Conservation (phyloP, 2,329 filamentous ascomycete species). For the Mycosphaerella sp. region DNA sequence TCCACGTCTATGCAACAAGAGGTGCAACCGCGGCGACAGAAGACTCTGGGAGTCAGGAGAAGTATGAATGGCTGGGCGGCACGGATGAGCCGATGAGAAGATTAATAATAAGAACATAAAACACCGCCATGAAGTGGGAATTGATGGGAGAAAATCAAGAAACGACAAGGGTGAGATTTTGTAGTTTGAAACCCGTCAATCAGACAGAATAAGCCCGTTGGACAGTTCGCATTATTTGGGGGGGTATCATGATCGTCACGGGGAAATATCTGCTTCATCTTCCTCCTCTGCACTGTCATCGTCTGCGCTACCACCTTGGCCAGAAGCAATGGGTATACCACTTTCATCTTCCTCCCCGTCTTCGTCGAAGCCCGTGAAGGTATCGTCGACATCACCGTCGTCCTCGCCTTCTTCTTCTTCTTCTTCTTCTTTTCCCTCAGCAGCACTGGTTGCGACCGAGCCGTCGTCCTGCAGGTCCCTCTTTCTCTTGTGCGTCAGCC, state of each 20-base stretch:
- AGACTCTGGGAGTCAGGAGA: constrained; percentile 46
- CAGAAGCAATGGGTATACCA: constrained; percentile 7
- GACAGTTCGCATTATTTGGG: not conserved
- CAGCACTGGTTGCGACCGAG: constrained; percentile 43
- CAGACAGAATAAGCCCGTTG: not conserved
- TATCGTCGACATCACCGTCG: constrained; percentile 11
- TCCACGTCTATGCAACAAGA: constrained; percentile 36
- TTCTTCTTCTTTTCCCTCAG: constrained; percentile 16
- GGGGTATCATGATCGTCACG: constrained; percentile 14
- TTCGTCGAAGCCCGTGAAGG: constrained; percentile 30
- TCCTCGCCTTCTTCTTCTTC: constrained; percentile 24
- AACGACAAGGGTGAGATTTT: not conserved
- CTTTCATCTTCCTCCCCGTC: constrained; percentile 26
- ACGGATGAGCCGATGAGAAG: constrained; percentile 3
- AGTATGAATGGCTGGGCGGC: constrained; percentile 46
- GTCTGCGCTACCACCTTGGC: constrained; percentile 8
- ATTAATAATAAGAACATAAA: not conserved
- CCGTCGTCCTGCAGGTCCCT: constrained; percentile 41
- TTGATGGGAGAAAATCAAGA: not conserved
- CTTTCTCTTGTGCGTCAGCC: constrained; percentile 76
- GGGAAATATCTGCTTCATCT: not conserved
- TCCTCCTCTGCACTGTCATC: constrained; percentile 7
- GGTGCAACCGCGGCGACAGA: constrained; percentile 35
- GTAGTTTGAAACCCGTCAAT: not conserved
- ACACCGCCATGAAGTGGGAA: no score